Evolutionary conservation across 2,329 filamentous ascomycete species (phyloP).

Genomic region (Aspergillus pseudotamarii): DNA sequence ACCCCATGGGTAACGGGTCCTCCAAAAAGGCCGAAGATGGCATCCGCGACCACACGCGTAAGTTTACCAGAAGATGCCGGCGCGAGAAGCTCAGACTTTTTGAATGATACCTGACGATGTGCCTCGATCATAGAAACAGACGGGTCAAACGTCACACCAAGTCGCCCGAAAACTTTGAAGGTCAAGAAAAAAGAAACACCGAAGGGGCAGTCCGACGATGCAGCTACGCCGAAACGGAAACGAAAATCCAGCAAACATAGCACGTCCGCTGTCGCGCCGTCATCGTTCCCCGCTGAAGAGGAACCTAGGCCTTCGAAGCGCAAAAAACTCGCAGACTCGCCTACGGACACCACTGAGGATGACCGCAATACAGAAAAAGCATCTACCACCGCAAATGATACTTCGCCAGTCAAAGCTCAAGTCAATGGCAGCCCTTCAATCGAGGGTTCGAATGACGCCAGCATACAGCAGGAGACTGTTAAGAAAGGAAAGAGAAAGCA

Average conservation of each 20-base stretch:
- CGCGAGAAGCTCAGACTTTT: background rate
- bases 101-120: background rate
- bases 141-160: background rate
- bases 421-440: conserved; percentile 1
- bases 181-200: background rate
- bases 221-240: conserved; percentile 8
- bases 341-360: conserved; percentile 16
- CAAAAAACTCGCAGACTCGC: conserved; percentile 25
- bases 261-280: background rate
- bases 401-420: background rate
- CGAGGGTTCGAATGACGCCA: background rate
- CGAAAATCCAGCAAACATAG: background rate
- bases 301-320: conserved; percentile 28
- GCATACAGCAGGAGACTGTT: conserved; percentile 2
- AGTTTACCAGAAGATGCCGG: background rate
- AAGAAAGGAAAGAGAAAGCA: conserved; percentile 12
- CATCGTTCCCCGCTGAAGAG: conserved; percentile 8
- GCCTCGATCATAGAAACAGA: background rate
- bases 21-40: background rate
- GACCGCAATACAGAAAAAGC: background rate
- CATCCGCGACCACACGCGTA: background rate
- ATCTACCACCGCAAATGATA: background rate
- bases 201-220: background rate
- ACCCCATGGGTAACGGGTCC: background rate
- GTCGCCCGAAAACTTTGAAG: background rate